Percentiles rank a stretch among this genome's conserved stretches.
phyloP scores from a whole-genome alignment of 129 eudicot genomes.

The Artemisia tridentata region DNA sequence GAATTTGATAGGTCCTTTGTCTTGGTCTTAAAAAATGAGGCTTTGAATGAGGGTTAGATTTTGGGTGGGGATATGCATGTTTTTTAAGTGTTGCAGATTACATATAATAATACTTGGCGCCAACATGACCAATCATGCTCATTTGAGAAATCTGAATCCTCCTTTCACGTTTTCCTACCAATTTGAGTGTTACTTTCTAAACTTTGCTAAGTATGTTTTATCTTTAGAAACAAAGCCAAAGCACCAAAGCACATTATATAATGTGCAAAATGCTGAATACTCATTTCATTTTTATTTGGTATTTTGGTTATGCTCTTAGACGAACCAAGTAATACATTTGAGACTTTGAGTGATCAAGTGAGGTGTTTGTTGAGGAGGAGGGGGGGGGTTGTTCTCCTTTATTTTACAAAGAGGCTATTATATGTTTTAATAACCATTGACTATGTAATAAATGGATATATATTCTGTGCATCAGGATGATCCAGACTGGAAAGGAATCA shows the following conservation, averaged over 20 bases:
- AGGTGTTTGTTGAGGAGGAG: background rate
- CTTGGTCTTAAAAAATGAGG: too few species aligned
- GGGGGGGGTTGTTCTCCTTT: background rate
- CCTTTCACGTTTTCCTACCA: slow-evolving; percentile 3
- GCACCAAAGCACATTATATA: background rate
- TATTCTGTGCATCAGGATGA: slow-evolving; percentile 62
- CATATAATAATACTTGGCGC: too few species aligned
- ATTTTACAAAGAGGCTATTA: background rate
- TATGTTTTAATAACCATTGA: slow-evolving; percentile 9
- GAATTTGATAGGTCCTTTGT: too few species aligned
- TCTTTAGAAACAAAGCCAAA: background rate
- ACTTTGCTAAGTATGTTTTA: background rate
- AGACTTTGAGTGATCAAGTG: slow-evolving; percentile 13
- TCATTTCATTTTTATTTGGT: background rate
- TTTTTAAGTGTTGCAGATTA: too few species aligned
- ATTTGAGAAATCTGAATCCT: too few species aligned
- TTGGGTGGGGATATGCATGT: too few species aligned
- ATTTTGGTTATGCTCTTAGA: background rate
- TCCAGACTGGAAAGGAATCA: slow-evolving; percentile 50
- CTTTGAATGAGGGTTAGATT: too few species aligned
- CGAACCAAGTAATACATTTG: background rate
- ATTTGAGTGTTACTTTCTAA: background rate
- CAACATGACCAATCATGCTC: too few species aligned
- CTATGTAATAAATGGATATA: slow-evolving; percentile 21
- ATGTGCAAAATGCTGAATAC: background rate